Evolutionary conservation across 176 grass and related monocot species (phyloP).

Genomic region (Alopecurus myosuroides): DNA sequence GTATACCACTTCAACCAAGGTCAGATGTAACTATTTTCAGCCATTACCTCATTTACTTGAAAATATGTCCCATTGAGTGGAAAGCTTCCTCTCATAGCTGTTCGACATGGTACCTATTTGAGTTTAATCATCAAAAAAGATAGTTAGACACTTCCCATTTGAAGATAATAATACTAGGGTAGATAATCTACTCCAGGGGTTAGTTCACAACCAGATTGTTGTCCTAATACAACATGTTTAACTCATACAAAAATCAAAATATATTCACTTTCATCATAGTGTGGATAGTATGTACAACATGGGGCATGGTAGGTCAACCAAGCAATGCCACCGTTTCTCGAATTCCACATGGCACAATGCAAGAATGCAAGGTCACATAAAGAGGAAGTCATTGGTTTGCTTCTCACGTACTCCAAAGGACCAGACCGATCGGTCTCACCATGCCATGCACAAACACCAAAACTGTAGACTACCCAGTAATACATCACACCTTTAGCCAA

Average conservation of each 20-base stretch:
- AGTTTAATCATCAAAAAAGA: conserved; percentile 29
- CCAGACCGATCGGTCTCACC: neutral
- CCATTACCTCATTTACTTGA: conserved; percentile 82
- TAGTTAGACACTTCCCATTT: neutral
- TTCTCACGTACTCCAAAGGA: neutral
- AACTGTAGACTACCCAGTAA: neutral
- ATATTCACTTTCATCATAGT: neutral
- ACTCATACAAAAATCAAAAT: neutral
- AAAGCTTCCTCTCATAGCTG: conserved; percentile 92
- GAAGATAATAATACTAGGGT: neutral
- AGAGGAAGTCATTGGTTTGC: neutral
- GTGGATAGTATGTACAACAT: conserved; percentile 6
- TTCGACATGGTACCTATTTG: conserved; percentile 74
- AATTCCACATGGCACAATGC: neutral
- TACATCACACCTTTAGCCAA: neutral
- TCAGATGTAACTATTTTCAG: neutral
- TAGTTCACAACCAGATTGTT: neutral
- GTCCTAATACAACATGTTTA: neutral
- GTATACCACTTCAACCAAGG: conserved; percentile 1
- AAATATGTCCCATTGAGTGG: conserved; percentile 89
- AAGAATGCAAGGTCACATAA: neutral
- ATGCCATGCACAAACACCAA: neutral
- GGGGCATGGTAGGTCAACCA: neutral
- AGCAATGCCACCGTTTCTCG: neutral
- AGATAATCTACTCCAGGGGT: neutral